Percentiles rank a stretch among this genome's conserved stretches.
phyloP scores from a whole-genome alignment of 2,329 filamentous ascomycete species.

The Fusarium denticulatum region DNA sequence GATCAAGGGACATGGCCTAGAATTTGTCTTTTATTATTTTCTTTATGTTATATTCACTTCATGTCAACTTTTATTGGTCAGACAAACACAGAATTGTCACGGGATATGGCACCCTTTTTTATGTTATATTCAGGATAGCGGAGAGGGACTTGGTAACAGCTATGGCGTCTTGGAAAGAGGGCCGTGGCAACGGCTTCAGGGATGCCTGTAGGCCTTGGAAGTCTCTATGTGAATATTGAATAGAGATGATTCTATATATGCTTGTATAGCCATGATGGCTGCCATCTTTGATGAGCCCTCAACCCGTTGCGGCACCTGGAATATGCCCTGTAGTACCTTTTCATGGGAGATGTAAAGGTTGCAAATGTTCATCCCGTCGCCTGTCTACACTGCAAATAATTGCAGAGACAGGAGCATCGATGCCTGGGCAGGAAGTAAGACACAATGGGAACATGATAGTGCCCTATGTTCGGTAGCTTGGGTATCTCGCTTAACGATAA shows the following conservation, averaged over 20 bases:
- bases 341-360: background rate
- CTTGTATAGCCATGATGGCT: background rate
- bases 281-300: background rate
- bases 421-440: background rate
- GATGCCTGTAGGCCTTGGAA: conserved; percentile 42
- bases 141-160: conserved; percentile 39
- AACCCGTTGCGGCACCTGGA: background rate
- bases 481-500: background rate
- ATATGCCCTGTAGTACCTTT: background rate
- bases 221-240: conserved; percentile 42
- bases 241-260: conserved; percentile 40
- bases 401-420: background rate
- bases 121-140: conserved; percentile 35
- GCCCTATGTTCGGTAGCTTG: background rate
- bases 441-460: background rate
- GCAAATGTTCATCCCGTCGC: background rate
- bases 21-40: conserved; percentile 22
- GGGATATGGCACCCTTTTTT: conserved; percentile 41
- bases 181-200: conserved; percentile 43
- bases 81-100: conserved; percentile 31
- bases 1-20: conserved; percentile 14
- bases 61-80: conserved; percentile 41
- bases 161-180: conserved; percentile 45
- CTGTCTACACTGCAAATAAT: background rate
- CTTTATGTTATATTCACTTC: conserved; percentile 33